phyloP scores from a whole-genome alignment of 2,329 filamentous ascomycete genomes.

The Microdochium trichocladiopsis region DNA sequence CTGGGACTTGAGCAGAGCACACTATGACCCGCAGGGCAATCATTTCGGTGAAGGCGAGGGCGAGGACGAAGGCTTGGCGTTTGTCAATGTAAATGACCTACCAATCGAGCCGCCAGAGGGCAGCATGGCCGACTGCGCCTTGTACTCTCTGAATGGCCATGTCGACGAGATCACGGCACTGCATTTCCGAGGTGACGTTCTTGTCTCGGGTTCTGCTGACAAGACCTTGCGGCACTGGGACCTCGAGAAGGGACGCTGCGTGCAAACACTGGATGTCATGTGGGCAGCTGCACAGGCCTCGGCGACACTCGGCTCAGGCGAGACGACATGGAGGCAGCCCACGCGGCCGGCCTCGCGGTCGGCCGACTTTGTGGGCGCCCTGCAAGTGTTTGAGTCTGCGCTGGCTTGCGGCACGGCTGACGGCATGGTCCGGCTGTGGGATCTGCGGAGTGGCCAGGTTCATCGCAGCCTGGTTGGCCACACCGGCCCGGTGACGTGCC shows the following conservation, averaged over 20 bases:
- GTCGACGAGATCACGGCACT: constrained; percentile 92
- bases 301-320: constrained; percentile 55
- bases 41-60: constrained; percentile 51
- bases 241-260: constrained; percentile 90
- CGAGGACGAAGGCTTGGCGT: constrained; percentile 62
- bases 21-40: constrained; percentile 67
- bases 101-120: constrained; percentile 65
- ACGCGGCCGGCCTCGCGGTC: constrained; percentile 56
- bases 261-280: constrained; percentile 94
- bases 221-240: constrained; percentile 98
- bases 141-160: constrained; percentile 86
- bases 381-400: constrained; percentile 94
- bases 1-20: constrained; percentile 89
- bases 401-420: constrained; percentile 95
- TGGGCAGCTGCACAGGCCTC: constrained; percentile 94
- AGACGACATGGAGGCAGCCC: constrained; percentile 66
- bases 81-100: constrained; percentile 63
- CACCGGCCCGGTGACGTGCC: constrained; percentile 84
- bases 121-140: constrained; percentile 80
- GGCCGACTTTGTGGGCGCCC: constrained; percentile 87
- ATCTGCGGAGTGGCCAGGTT: constrained; percentile 93
- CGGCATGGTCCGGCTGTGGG: constrained; percentile 95
- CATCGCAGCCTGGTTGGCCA: constrained; percentile 93
- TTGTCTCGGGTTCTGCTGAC: constrained; percentile 93
- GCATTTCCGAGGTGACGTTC: constrained; percentile 79